Conservation (phyloP, 176 grass and related monocot species). For the Chrysopogon serrulatus region DNA sequence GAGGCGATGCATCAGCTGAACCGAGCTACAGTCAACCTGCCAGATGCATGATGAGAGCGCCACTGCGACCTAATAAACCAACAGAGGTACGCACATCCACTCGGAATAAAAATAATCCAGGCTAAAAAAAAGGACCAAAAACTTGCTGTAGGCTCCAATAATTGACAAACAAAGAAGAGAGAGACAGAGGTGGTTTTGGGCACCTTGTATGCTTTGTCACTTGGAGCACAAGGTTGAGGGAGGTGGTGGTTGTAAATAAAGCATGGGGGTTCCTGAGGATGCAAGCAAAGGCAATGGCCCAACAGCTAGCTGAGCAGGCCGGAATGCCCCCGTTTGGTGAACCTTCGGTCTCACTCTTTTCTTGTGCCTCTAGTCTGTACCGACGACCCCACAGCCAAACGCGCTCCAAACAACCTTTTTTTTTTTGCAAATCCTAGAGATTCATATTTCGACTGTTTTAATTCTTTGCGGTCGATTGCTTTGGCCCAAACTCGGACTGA, state of each 20-base stretch:
- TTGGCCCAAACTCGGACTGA: too few relatives aligned
- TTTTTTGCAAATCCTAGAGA: not conserved
- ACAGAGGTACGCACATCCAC: conserved; percentile 1
- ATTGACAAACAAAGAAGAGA: not conserved
- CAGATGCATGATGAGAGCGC: not conserved
- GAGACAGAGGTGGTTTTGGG: not conserved
- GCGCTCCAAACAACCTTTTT: not conserved
- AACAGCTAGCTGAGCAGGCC: conserved; percentile 22
- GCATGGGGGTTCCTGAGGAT: conserved; percentile 52
- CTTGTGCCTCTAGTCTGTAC: not conserved
- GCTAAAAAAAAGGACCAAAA: not conserved
- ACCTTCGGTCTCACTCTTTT: conserved; percentile 40
- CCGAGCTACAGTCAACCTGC: not conserved
- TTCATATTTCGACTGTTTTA: too few relatives aligned
- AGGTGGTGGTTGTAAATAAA: conserved; percentile 39
- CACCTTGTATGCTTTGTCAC: conserved; percentile 29
- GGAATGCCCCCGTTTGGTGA: conserved; percentile 35
- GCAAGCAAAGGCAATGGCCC: conserved; percentile 72
- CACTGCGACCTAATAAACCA: conserved; percentile 15
- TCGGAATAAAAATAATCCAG: not conserved
- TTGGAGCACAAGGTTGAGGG: conserved; percentile 37
- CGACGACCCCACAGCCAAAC: not conserved
- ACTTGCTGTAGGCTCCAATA: conserved; percentile 5
- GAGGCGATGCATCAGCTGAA: not conserved
- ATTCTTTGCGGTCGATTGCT: too few relatives aligned